A percentile compares a stretch with the other conserved stretches of the same genome.
phyloP scores from a whole-genome alignment of 2,329 filamentous ascomycete species.

The Emmonsiellopsis sp. region DNA sequence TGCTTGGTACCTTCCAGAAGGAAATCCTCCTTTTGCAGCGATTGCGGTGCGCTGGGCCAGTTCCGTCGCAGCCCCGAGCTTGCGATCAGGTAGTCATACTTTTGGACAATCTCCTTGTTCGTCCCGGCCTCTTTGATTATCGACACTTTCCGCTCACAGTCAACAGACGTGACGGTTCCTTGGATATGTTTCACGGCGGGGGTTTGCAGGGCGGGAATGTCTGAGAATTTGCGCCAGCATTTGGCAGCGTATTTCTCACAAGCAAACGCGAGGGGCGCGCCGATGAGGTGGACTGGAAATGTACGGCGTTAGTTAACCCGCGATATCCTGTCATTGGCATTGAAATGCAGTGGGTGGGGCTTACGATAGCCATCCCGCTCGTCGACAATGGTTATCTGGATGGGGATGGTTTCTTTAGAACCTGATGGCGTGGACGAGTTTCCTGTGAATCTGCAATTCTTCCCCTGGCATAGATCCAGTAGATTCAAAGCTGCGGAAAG shows the following conservation, averaged over 20 bases:
- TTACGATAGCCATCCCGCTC: slow-evolving; percentile 67
- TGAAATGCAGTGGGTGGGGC: slow-evolving; percentile 19
- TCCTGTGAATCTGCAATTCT: slow-evolving; percentile 31
- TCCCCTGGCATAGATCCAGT: slow-evolving; percentile 54
- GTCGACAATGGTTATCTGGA: slow-evolving; percentile 63
- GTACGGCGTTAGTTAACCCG: not conserved
- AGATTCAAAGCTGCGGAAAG: slow-evolving; percentile 58
- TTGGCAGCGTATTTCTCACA: slow-evolving; percentile 54
- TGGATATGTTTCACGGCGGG: slow-evolving; percentile 56
- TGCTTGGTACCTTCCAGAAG: slow-evolving; percentile 53
- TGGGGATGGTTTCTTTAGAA: slow-evolving; percentile 34
- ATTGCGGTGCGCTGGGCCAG: slow-evolving; percentile 65
- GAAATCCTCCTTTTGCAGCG: slow-evolving; percentile 52
- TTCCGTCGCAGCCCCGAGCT: slow-evolving; percentile 59
- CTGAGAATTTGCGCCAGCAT: slow-evolving; percentile 60
- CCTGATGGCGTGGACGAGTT: slow-evolving; percentile 13
- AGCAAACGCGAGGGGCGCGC: slow-evolving; percentile 62
- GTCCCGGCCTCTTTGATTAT: slow-evolving; percentile 43
- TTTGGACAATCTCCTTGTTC: slow-evolving; percentile 27
- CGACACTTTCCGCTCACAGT: slow-evolving; percentile 51
- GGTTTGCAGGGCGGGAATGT: slow-evolving; percentile 56
- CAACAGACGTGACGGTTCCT: slow-evolving; percentile 52
- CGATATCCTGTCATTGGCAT: not conserved
- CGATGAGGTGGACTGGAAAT: slow-evolving; percentile 60
- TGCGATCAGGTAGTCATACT: slow-evolving; percentile 68